phyloP scores from a whole-genome alignment of 2,329 filamentous ascomycete species.

The Blumeria graminis region DNA sequence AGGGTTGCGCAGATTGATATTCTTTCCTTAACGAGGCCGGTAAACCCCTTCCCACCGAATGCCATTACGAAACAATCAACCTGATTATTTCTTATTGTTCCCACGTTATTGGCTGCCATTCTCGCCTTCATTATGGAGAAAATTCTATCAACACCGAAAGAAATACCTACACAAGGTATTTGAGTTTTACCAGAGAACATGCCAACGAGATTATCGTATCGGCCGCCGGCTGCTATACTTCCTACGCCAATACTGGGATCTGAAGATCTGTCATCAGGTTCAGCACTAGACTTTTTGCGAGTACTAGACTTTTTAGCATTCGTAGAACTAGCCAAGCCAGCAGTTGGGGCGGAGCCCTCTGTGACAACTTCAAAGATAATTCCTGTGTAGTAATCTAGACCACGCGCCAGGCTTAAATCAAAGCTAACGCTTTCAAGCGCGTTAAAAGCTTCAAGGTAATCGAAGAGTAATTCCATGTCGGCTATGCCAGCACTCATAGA shows the following conservation, averaged over 20 bases:
- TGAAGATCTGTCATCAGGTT: constrained; percentile 40
- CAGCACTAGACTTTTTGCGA: constrained; percentile 19
- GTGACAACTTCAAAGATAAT: constrained; percentile 60
- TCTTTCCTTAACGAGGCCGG: constrained; percentile 56
- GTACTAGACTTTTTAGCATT: constrained; percentile 14
- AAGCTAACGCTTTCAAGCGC: constrained; percentile 58
- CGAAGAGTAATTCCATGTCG: constrained; percentile 60
- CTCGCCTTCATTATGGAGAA: constrained; percentile 74
- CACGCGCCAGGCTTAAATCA: constrained; percentile 71
- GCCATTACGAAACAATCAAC: constrained; percentile 91
- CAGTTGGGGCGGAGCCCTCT: constrained; percentile 27
- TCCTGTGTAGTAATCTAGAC: constrained; percentile 69
- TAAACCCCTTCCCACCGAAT: constrained; percentile 68
- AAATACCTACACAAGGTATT: constrained; percentile 78
- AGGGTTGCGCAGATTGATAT: constrained; percentile 55
- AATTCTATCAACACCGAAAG: constrained; percentile 87
- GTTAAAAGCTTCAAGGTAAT: constrained; percentile 57
- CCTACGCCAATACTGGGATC: constrained; percentile 68
- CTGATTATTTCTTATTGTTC: constrained; percentile 39
- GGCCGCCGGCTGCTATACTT: constrained; percentile 69
- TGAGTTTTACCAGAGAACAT: constrained; percentile 76
- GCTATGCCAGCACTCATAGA: constrained; percentile 56
- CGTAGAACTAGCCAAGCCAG: constrained; percentile 17
- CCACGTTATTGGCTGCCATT: constrained; percentile 33
- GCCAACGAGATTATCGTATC: constrained; percentile 80